A percentile compares a stretch with the other conserved stretches of the same genome.
Conservation (phyloP, 2,329 filamentous ascomycete genomes). For the Podosphaera xanthii region DNA sequence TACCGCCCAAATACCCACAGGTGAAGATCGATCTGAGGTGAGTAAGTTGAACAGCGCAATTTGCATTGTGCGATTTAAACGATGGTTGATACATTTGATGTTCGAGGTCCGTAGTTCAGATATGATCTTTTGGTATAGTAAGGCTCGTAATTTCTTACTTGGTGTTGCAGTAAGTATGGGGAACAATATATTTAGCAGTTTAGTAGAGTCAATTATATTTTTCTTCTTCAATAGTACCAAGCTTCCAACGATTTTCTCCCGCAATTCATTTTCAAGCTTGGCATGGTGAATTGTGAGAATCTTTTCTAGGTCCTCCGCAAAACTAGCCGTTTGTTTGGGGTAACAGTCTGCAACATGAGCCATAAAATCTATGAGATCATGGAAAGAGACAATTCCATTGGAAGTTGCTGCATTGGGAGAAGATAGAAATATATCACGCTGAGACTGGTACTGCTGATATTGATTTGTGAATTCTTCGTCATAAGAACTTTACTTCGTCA, state of each 20-base stretch:
- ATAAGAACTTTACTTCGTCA: slow-evolving; percentile 40
- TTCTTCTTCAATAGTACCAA: slow-evolving; percentile 75
- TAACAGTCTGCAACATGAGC: slow-evolving; percentile 89
- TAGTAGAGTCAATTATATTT: slow-evolving; percentile 69
- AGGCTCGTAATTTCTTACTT: slow-evolving; percentile 65
- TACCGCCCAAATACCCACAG: slow-evolving; percentile 84
- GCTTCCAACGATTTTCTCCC: slow-evolving; percentile 86
- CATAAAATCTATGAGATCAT: slow-evolving; percentile 81
- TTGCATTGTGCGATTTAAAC: slow-evolving; percentile 79
- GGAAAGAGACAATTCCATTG: slow-evolving; percentile 60
- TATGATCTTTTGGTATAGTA: slow-evolving; percentile 78
- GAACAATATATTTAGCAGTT: slow-evolving; percentile 75
- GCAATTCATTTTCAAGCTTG: slow-evolving; percentile 57
- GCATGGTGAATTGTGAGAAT: slow-evolving; percentile 68
- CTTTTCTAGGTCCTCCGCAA: slow-evolving; percentile 58
- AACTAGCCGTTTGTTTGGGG: slow-evolving; percentile 52
- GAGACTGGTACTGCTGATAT: slow-evolving; percentile 76
- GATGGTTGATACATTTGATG: slow-evolving; percentile 70
- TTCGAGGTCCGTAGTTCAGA: slow-evolving; percentile 79
- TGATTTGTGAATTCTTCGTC: slow-evolving; percentile 72
- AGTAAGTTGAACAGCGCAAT: slow-evolving; percentile 83
- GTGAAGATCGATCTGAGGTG: slow-evolving; percentile 60
- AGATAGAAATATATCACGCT: slow-evolving; percentile 75
- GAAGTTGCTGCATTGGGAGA: slow-evolving; percentile 58
- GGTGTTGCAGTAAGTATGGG: slow-evolving; percentile 80